phyloP scores from a whole-genome alignment of 805 yeast genomes.

The Metschnikowia cerradonensis region DNA sequence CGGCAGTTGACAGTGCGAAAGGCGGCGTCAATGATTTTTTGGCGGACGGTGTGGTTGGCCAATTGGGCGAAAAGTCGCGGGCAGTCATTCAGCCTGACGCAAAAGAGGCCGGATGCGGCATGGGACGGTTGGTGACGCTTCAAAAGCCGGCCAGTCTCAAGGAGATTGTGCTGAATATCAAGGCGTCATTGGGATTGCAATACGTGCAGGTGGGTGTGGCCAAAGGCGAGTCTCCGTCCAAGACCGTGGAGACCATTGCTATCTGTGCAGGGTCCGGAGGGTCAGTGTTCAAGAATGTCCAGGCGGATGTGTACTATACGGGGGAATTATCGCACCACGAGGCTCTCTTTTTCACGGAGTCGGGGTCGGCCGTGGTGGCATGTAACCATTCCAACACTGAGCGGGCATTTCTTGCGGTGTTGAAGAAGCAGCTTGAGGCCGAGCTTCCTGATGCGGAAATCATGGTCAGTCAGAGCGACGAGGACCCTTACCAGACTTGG shows the following conservation, averaged over 20 bases:
- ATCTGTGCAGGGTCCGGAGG: constrained; percentile 96
- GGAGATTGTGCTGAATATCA: constrained; percentile 48
- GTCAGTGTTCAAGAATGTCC: constrained; percentile 58
- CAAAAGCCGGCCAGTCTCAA: constrained; percentile 38
- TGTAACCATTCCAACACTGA: constrained; percentile 94
- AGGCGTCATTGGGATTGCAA: constrained; percentile 46
- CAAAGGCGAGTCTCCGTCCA: constrained; percentile 10
- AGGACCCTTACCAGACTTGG: constrained; percentile 53
- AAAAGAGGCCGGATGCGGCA: constrained; percentile 58
- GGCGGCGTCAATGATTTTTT: constrained; percentile 97
- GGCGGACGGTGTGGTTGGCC: constrained; percentile 49
- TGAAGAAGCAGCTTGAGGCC: constrained; percentile 45
- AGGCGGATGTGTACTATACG: constrained; percentile 72
- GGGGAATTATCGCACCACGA: constrained; percentile 97
- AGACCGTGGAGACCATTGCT: constrained; percentile 56
- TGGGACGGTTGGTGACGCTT: constrained; percentile 69
- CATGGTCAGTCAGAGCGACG: constrained; percentile 52
- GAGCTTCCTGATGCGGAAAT: constrained; percentile 45
- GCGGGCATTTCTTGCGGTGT: constrained; percentile 65
- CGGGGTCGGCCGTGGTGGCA: constrained; percentile 65
- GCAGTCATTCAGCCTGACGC: constrained; percentile 44
- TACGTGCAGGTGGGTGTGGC: constrained; percentile 60
- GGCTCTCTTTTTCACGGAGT: constrained; percentile 64
- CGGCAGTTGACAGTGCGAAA: constrained; percentile 87
- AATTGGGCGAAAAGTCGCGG: constrained; percentile 23